Percentiles rank a stretch among this genome's conserved stretches.
These are phyloP conservation scores for Metahyphopichia silvanorum DNA, from an alignment of 805 yeast genomes.

Conservation along the genomic window DNA sequence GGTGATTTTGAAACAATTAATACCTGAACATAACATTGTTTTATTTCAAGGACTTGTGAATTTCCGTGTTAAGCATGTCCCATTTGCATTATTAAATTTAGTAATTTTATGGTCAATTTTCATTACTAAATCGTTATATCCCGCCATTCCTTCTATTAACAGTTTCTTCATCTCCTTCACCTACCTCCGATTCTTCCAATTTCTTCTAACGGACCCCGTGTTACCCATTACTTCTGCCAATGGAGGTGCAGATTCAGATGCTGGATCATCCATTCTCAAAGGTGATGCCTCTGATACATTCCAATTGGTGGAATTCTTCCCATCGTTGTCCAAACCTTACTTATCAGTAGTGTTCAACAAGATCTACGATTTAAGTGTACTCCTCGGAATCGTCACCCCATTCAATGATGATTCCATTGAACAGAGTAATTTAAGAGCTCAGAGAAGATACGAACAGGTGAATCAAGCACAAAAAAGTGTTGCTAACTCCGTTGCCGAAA, in stretches of 20 bases:
- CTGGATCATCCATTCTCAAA: constrained; percentile 33
- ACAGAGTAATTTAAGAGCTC: constrained; percentile 69
- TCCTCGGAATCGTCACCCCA: constrained; percentile 51
- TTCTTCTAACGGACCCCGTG: constrained; percentile 50
- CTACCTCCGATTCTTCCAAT: constrained; percentile 76
- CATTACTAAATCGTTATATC: constrained; percentile 36
- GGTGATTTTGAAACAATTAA: constrained; percentile 55
- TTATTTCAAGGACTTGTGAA: constrained; percentile 43
- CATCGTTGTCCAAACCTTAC: constrained; percentile 51
- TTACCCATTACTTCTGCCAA: constrained; percentile 43
- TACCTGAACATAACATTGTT: constrained; percentile 54
- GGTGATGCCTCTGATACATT: constrained; percentile 94
- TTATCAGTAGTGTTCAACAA: constrained; percentile 49
- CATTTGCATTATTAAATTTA: constrained; percentile 41
- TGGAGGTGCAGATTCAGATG: constrained; percentile 18
- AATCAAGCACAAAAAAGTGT: constrained; percentile 38
- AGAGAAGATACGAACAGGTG: constrained; percentile 52
- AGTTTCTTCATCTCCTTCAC: constrained; percentile 70
- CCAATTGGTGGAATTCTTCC: constrained; percentile 81
- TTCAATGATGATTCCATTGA: constrained; percentile 70
- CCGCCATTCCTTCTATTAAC: constrained; percentile 52
- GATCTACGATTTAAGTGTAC: constrained; percentile 31
- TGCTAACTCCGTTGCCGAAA: constrained; percentile 57
- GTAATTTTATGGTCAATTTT: constrained; percentile 34
- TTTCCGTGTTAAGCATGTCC: constrained; percentile 60